A percentile compares a stretch with the other conserved stretches of the same genome.
Conservation (phyloP, 352 stramenopile genomes). For the Phytopythium vexans region DNA sequence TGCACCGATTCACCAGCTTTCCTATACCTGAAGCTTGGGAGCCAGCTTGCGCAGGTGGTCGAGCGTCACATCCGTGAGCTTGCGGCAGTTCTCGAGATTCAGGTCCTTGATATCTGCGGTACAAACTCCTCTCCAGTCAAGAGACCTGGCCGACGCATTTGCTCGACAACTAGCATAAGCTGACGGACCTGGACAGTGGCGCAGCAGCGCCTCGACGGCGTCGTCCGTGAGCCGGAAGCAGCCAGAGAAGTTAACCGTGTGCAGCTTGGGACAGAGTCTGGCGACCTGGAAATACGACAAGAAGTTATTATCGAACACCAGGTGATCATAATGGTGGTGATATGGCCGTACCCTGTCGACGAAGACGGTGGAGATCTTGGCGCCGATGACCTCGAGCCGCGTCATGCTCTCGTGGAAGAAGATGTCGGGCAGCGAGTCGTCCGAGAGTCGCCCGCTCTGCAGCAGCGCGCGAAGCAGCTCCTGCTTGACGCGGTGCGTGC, state of each 20-base stretch:
- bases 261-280: constrained; percentile 77
- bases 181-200: constrained; percentile 64
- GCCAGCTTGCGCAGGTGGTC: constrained; percentile 75
- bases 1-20: background rate
- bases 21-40: constrained; percentile 70
- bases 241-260: constrained; percentile 83
- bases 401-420: constrained; percentile 89
- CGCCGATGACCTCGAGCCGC: constrained; percentile 79
- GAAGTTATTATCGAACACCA: background rate
- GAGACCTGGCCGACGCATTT: background rate
- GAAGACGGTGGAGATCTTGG: constrained; percentile 81
- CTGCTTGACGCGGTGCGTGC: constrained; percentile 85
- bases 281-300: constrained; percentile 40
- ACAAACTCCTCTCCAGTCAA: background rate
- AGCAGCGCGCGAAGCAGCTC: constrained; percentile 81
- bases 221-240: constrained; percentile 88
- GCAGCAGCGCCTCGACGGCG: constrained; percentile 74
- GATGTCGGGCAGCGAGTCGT: constrained; percentile 75
- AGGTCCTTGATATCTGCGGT: constrained; percentile 80
- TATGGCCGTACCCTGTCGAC: constrained; percentile 44
- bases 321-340: background rate
- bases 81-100: constrained; percentile 89
- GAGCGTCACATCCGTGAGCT: constrained; percentile 77
- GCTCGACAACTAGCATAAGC: background rate
- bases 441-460: constrained; percentile 62